These are phyloP conservation scores for Meyerozyma elateridarum DNA, from an alignment of 1,139 yeast species.

Conservation along the genomic window DNA sequence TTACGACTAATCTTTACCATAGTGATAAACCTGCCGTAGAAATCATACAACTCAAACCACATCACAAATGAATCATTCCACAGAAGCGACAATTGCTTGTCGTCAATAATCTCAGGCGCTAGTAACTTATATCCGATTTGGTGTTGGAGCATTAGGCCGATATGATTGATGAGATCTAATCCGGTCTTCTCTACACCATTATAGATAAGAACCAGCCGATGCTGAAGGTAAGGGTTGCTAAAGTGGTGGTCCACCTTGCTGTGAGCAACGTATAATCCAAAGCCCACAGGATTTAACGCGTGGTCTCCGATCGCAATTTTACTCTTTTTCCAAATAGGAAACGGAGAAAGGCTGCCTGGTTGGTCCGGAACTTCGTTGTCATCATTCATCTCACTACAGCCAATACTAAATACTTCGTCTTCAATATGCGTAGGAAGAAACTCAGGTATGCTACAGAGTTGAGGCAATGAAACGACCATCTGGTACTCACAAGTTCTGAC, in stretches of 20 bases:
- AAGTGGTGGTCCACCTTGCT: conserved; percentile 13
- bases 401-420: conserved; percentile 35
- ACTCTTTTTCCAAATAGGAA: conserved; percentile 8
- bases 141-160: conserved; percentile 19
- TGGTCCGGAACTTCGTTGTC: conserved; percentile 1
- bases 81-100: conserved; percentile 15
- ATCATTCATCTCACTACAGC: conserved; percentile 24
- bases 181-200: conserved; percentile 16
- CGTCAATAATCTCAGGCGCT: conserved; percentile 21
- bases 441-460: conserved; percentile 50
- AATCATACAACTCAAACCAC: conserved; percentile 38
- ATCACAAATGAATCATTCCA: conserved; percentile 33
- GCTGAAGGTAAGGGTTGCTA: conserved; percentile 16
- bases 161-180: conserved; percentile 15
- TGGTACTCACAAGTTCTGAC: conserved; percentile 68
- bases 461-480: conserved; percentile 54
- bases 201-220: conserved; percentile 24
- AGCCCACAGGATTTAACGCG: conserved; percentile 24
- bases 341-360: too few relatives aligned
- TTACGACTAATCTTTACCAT: conserved; percentile 23
- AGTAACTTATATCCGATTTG: conserved; percentile 23
- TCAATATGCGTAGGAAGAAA: conserved; percentile 38
- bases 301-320: conserved; percentile 27
- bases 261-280: conserved; percentile 28
- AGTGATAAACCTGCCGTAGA: conserved; percentile 25